A percentile compares a stretch with the other conserved stretches of the same genome.
Conservation (phyloP, 768 basidiomycete genomes). For the Lepiota brunneoincarnata region DNA sequence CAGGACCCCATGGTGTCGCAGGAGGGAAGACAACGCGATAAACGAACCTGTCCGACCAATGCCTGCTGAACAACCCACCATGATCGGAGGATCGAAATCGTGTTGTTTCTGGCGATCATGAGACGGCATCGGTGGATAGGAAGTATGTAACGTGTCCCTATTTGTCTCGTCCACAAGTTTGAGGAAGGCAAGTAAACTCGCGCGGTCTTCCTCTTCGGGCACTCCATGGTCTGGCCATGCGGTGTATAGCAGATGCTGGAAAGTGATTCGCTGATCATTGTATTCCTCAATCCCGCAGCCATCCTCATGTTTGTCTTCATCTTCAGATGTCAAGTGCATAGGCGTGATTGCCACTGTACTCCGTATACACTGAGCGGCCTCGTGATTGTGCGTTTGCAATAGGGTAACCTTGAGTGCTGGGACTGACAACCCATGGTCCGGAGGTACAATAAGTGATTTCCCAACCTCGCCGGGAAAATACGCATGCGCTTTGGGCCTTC, state of each 20-base stretch:
- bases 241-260: conserved; percentile 70
- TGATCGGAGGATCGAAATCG: conserved; percentile 70
- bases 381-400: conserved; percentile 38
- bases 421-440: conserved; percentile 39
- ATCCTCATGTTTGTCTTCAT: conserved; percentile 10
- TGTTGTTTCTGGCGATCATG: conserved; percentile 14
- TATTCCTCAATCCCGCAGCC: conserved; percentile 17
- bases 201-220: conserved; percentile 58
- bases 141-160: conserved; percentile 36
- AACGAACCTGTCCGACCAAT: conserved; percentile 87
- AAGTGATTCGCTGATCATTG: conserved; percentile 38
- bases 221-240: conserved; percentile 88
- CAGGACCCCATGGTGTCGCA: conserved; percentile 58
- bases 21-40: conserved; percentile 74
- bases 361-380: conserved; percentile 57
- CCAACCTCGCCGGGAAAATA: conserved; percentile 72
- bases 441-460: conserved; percentile 40
- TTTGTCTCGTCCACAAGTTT: conserved; percentile 65
- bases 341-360: conserved; percentile 58
- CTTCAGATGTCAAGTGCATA: conserved; percentile 19
- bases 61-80: conserved; percentile 86
- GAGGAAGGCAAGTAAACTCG: conserved; percentile 59
- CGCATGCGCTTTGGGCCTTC: conserved; percentile 68
- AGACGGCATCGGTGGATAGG: conserved; percentile 18
- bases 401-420: conserved; percentile 60